Conservation (phyloP, 192 early-diverging fungal genomes). For the Backusella morwellensis region DNA sequence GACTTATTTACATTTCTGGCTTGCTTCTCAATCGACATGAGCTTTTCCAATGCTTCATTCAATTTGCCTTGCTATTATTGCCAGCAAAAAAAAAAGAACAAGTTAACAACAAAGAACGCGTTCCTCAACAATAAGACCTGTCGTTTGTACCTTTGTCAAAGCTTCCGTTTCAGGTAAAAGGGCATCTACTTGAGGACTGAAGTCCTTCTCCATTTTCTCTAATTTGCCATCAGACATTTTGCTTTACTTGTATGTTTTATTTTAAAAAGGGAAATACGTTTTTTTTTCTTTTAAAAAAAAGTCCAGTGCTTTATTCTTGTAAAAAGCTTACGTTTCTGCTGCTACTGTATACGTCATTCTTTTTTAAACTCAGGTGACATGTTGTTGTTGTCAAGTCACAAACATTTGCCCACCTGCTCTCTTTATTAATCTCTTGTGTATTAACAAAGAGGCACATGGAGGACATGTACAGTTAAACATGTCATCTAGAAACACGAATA, state of each 20-base stretch:
- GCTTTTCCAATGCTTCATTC: slow-evolving; percentile 84
- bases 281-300: background rate
- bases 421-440: too few species aligned
- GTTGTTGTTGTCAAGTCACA: background rate
- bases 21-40: slow-evolving; percentile 91
- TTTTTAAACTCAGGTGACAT: background rate
- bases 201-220: slow-evolving; percentile 94
- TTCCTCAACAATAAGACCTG: background rate
- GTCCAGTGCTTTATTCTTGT: background rate
- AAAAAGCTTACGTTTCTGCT: slow-evolving; percentile 4
- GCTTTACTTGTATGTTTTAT: background rate
- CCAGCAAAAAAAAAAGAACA: background rate
- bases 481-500: too few species aligned
- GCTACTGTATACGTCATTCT: slow-evolving; percentile 6
- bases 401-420: too few species aligned
- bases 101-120: background rate
- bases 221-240: slow-evolving; percentile 52
- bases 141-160: slow-evolving; percentile 54
- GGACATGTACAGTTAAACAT: too few species aligned
- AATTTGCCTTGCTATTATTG: slow-evolving; percentile 60
- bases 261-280: background rate
- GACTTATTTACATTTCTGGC: slow-evolving; percentile 75
- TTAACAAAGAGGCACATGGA: too few species aligned
- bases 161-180: slow-evolving; percentile 78
- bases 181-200: slow-evolving; percentile 71